Base-by-base conservation (phyloP, 2,329 filamentous ascomycete species). In the Teratosphaeria viscida region DNA sequence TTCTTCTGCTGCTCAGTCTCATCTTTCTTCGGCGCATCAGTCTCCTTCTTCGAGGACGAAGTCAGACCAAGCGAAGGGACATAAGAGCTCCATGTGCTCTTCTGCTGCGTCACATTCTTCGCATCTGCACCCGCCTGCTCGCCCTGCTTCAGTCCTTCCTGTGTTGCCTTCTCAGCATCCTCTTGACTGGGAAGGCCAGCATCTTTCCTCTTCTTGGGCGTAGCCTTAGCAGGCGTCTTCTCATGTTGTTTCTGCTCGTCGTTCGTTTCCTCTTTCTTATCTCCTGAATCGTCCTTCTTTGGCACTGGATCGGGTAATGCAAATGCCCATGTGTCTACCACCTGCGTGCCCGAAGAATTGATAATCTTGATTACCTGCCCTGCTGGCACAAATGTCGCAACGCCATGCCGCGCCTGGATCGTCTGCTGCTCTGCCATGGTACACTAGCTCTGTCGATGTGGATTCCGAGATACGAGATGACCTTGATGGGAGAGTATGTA, bases 321-420 rank as follows among this genome's bases (percentile, higher is more conserved):
- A 63, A 80, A 79, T 0, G 77, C 78, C 78, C 78, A 80, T 27
- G 76, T 77, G 60, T 78, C 77, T 27, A 79, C 72, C 11, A 61
- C 58, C 19, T 80, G 78, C 54, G 75, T 75, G n/a, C 78, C 78
- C 60, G 77, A 78, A 0, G 76, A 78, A 59, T 79, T 79, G 59
- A 79, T 74, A 52, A 80, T 76, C 66, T 79, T 79, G 68, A 80
- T 78, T 2, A 72, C 74, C 59, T 76, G 72, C 23, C 77, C 78
- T 26, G 74, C 71, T 4, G 78, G 78, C 59, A 80, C 78, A 60
- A 79, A 79, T 1, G 78, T 80, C 11, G 78, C 78, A 7, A 77
- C 76, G 62, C 77, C 78, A 70, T 79, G 77, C 57, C 77, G 72
- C 23, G 78, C 78, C 11, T 76, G 77, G 58, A 80, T 78, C 1